Base-by-base conservation (phyloP, 2,329 filamentous ascomycete species). In the Monilinia polystroma region DNA sequence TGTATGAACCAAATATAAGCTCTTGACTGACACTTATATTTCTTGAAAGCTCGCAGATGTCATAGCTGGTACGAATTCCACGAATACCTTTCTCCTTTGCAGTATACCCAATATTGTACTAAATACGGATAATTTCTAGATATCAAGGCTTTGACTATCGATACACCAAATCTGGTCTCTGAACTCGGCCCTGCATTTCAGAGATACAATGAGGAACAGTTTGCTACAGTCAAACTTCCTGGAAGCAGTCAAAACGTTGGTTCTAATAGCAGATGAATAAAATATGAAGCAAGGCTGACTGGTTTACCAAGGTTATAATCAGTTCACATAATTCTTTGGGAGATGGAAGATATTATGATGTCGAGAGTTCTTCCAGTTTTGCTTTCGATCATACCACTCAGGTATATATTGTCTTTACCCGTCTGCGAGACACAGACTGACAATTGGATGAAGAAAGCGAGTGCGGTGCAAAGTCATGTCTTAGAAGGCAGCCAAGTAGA, bases 141-240 rank as follows among this genome's bases (percentile, higher is more conserved):
- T 77, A 96, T 99, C 82, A 96, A 97, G 79, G 84, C 87, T 62
- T 84, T 99, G 54, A 92, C 93, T 23, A 82, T 86, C 69, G 87
- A 90, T 72, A 87, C 87, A 53, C 85, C 88, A 49, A 81, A 84
- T 66, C 81, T 95, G 69, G 81, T 93, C 66, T 81, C 87, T 68
- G 87, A 90, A 70, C 89, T 97, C 64, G 85, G 84, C 8, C 91
- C 93, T 0, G 93, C 95, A 0, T 96, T 97, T 78, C 84, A 93
- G 80, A 92, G 90, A 79, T 98, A 99, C 85, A 97, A 98, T 75
- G 94, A 99, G 80, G 90, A 93, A 79, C 95, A 99, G 79, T 90
- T 97, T 78, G 81, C 88, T 59, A 93, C 93, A 20, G 89, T 92
- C 69, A 97, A 96, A 83, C 86, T 99, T 66, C 94, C 94, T 0